Conservation (phyloP, 179 eudicot species). For the Camellia oleifera region DNA sequence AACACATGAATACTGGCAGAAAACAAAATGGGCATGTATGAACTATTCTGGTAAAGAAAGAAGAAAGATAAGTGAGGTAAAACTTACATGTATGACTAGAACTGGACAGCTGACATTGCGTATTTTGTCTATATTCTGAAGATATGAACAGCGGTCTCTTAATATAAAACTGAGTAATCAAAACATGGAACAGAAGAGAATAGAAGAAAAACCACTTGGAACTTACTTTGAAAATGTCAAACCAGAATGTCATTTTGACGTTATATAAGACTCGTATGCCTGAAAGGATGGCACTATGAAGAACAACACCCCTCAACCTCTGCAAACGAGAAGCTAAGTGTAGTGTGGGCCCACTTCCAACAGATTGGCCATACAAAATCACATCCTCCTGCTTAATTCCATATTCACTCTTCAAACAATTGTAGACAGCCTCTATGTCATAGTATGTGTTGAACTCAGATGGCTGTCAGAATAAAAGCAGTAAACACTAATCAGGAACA, state of each 20-base stretch:
- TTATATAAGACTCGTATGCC: conserved; percentile 72
- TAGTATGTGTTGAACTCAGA: conserved; percentile 84
- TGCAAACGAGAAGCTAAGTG: conserved; percentile 71
- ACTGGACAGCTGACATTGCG: conserved; percentile 75
- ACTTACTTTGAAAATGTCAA: conserved; percentile 69
- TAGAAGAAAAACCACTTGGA: conserved; percentile 1
- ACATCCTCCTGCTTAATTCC: conserved; percentile 74
- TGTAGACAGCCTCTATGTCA: conserved; percentile 87
- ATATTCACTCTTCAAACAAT: conserved; percentile 71
- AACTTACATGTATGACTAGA: conserved; percentile 88
- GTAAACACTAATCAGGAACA: conserved; percentile 2
- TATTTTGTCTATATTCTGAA: conserved; percentile 90
- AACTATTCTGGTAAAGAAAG: not conserved
- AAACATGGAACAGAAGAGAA: conserved; percentile 7
- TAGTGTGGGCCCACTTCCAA: conserved; percentile 88
- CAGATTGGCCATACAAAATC: conserved; percentile 84
- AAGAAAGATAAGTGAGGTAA: not conserved
- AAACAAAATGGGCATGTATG: not conserved
- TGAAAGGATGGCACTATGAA: conserved; percentile 83
- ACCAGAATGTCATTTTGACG: conserved; percentile 71
- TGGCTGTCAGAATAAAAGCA: conserved; percentile 45
- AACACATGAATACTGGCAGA: not conserved
- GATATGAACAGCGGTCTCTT: conserved; percentile 15
- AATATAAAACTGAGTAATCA: conserved; percentile 8
- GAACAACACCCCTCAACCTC: conserved; percentile 76